Evolutionary conservation across 495 filamentous ascomycete species (phyloP), one percentile per base, ranked within the genome.

Genomic region (Penicillium dipodomyicola): DNA sequence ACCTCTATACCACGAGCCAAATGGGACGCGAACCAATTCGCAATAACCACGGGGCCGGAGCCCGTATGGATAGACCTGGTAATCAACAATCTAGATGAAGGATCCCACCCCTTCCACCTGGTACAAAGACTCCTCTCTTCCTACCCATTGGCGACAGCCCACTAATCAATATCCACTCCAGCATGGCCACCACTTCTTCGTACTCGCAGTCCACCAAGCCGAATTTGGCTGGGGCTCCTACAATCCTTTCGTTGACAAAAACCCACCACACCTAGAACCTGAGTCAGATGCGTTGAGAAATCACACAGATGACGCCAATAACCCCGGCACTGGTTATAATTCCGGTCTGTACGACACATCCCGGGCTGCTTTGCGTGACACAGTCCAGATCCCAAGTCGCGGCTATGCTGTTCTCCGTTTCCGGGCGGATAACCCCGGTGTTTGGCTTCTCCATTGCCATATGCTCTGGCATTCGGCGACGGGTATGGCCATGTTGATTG

Each of bases 131-230:
- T 8, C 22, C 40, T 10, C 47, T 6, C 41, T 19, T 6, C 41
- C 22, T 33, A 10, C n/a, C 9, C 10, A 5, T 49, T 14, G 6
- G 17, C 15, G 12, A 45, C 7, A 25, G 43, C 2, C 2, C 32
- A 15, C 46, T 46, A 48, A 46, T 32, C 32, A 10, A 30, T 85
- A 2, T 86, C 75, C 87, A 47, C 23, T 45, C 20, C 6, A 91
- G 46, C 91, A 96, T 75, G 91, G 91, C 4, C 89, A 96, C 72
- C 82, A 87, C 62, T 94, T 93, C 73, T 92, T 92, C 65, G 76
- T 90, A 15, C 75, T 90, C 14, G 70, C 73, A 23, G 77, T 84
- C 4, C 60, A 71, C 45, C 47, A 70, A 53, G 49, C 69, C 6
- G 29, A 60, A 5, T 65, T 59, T 19, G 72, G 73, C 53, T 76